Evolutionary conservation across 345 rosid genomes (phyloP), one percentile per base, ranked within the genome.

Genomic region (Acer negundo): DNA sequence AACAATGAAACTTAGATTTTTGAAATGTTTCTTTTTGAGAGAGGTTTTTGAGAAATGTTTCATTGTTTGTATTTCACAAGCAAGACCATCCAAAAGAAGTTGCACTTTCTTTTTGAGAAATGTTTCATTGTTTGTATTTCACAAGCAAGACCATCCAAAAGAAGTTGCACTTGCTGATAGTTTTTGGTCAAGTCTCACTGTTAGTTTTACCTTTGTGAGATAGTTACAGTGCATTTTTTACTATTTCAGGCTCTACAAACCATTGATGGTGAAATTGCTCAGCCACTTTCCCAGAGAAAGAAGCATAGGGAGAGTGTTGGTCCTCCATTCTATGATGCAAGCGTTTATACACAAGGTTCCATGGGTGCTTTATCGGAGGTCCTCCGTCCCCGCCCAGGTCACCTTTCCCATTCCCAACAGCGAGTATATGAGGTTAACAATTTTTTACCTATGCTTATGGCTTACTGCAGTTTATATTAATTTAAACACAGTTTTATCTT

Each of bases 331-430:
- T 92, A 86, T 78, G 99, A 96, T 84, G 86, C 93, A 68, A 89
- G 74, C 79, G 84, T 91, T 75, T 89, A 87, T 73, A 73, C 88
- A 17, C 99, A 92, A 79, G 88, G 92, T 79, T 91, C 98, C 49
- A 82, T 87, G 80, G 94, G 90, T 82, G 80, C 82, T 69, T 81
- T 94, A 28, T 94, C 98, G 1, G 98, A 96, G 81, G 89, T 98
- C 56, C 97, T 96, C 46, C 94, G 97, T 53, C 98, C 97, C 9
- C 92, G 89, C 76, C 95, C 99, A 28, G 98, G 99, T 69, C 97
- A 96, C 59, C 81, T 94, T 76, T 87, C 99, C 38, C 67, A 84
- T 55, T 88, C 98, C 79, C 97, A 94, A 73, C 97, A 94, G 87
- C 88, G 99, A 73, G 99, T 96, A 84, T 96, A 96, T 69, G 98